These are phyloP conservation scores for Pseudisothecium myosuroides DNA, from an alignment of 225 moss, liverwort and hornwort genomes.

Conservation along the genomic window DNA sequence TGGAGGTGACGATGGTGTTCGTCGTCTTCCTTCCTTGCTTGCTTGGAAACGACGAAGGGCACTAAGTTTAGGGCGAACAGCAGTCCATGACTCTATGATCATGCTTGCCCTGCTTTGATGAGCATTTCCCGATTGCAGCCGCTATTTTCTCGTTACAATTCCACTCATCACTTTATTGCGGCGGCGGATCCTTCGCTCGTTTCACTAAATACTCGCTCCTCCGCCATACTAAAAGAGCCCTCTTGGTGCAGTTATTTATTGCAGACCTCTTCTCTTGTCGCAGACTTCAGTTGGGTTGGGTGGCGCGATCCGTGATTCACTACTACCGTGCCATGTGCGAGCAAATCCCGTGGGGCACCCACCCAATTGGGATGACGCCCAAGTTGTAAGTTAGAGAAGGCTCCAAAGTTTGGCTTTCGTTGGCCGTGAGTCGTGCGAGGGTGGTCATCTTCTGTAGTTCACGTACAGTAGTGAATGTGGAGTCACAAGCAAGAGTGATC, in stretches of 20 bases:
- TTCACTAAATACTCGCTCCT: not conserved
- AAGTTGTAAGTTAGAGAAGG: not conserved
- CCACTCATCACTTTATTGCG: not conserved
- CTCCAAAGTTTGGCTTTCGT: not conserved
- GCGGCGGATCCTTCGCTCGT: not conserved
- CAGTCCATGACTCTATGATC: not conserved
- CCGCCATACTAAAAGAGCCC: not conserved
- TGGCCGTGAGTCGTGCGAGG: not conserved
- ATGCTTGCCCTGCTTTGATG: not conserved
- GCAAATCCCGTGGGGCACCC: not conserved
- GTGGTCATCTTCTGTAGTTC: not conserved
- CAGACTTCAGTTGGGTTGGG: not conserved
- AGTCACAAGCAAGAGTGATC: not conserved
- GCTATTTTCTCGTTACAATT: constrained; percentile 15
- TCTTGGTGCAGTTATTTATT: not conserved
- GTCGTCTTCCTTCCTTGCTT: not conserved
- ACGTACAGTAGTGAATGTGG: not conserved
- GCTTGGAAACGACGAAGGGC: not conserved
- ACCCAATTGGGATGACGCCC: not conserved
- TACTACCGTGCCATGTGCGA: not conserved
- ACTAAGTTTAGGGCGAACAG: not conserved
- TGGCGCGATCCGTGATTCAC: constrained; percentile 1
- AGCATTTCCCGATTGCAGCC: not conserved
- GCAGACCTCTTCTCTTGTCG: not conserved
- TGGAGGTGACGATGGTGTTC: not conserved